Evolutionary conservation across 176 grass and related monocot species (phyloP).

Genomic region (Raddia distichophylla): DNA sequence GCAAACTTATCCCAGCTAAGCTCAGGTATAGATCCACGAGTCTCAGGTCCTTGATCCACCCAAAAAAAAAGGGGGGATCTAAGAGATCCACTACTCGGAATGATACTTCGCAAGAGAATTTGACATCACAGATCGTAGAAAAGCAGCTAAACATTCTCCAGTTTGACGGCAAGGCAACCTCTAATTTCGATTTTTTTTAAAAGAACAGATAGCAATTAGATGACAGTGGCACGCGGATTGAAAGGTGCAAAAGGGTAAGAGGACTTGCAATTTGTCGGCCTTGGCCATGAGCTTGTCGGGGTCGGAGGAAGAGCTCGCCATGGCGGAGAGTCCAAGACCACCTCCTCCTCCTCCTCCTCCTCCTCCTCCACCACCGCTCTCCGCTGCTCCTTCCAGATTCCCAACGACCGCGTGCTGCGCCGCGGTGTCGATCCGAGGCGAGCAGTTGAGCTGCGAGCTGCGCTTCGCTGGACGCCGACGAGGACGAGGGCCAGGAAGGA

Average conservation of each 20-base stretch:
- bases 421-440: not conserved
- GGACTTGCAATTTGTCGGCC: slow-evolving; percentile 82
- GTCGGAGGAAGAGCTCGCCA: slow-evolving; percentile 72
- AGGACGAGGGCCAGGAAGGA: not conserved
- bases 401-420: not conserved
- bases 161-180: not conserved
- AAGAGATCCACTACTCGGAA: not conserved
- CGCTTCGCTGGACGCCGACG: not conserved
- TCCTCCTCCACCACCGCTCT: not conserved
- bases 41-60: not conserved
- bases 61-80: not conserved
- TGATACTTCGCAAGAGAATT: not conserved
- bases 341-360: not conserved
- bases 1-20: not conserved
- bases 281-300: slow-evolving; percentile 89
- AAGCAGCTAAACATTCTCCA: not conserved
- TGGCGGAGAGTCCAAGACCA: slow-evolving; percentile 36
- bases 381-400: not conserved
- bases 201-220: not conserved
- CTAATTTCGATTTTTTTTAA: not conserved
- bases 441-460: not conserved
- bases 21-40: slow-evolving; percentile 18
- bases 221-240: not conserved
- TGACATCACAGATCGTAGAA: not conserved
- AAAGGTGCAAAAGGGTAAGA: not conserved